Percentiles rank a stretch among this genome's conserved stretches.
Evolutionary conservation across 805 yeast species (phyloP).

Genomic region (Lipomyces starkeyi): DNA sequence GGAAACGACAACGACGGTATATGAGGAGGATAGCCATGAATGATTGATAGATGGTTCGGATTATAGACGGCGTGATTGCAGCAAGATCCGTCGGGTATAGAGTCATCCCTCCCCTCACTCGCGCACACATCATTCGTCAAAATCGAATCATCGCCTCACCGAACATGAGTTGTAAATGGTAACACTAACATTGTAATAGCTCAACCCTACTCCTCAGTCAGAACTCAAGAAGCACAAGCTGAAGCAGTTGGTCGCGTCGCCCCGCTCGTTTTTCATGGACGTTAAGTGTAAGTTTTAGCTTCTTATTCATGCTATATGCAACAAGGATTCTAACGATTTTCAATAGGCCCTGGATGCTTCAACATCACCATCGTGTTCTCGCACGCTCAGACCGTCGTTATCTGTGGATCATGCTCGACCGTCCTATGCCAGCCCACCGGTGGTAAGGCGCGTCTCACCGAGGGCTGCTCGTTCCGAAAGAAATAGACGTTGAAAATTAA

Average conservation of each 20-base stretch:
- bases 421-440: conserved; percentile 99
- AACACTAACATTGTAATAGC: conserved; percentile 12
- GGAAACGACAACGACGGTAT: background rate
- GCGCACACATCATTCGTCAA: background rate
- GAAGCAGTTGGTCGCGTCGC: conserved; percentile 95
- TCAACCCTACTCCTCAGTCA: conserved; percentile 96
- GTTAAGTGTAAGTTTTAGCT: conserved; percentile 71
- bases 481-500: conserved; percentile 52
- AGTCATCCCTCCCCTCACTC: too few relatives aligned
- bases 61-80: too few relatives aligned
- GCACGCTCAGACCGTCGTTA: conserved; percentile 99
- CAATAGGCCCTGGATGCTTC: conserved; percentile 87
- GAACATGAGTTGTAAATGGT: background rate
- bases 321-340: background rate
- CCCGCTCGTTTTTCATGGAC: conserved; percentile 99
- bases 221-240: conserved; percentile 97
- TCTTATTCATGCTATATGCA: background rate
- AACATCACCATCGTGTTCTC: conserved; percentile 99
- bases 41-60: background rate
- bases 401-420: conserved; percentile 98
- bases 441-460: conserved; percentile 99
- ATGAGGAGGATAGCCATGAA: background rate
- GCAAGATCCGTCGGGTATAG: too few relatives aligned
- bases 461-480: conserved; percentile 99
- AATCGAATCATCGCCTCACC: background rate